phyloP scores from a whole-genome alignment of 2,329 filamentous ascomycete genomes.

The Tympanopsis confertula region DNA sequence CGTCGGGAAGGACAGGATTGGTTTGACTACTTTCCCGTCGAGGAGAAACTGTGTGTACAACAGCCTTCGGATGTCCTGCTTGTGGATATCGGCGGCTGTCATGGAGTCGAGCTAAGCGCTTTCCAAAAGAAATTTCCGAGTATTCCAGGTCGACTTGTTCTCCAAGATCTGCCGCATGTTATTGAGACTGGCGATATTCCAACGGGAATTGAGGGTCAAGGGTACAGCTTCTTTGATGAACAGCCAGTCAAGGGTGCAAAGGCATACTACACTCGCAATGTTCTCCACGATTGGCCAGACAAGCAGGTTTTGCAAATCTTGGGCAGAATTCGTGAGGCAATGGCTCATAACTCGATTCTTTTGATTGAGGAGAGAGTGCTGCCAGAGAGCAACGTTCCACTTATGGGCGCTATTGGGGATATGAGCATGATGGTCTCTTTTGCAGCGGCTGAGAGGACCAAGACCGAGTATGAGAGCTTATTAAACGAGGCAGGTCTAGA shows the following conservation, averaged over 20 bases:
- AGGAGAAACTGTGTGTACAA: neutral
- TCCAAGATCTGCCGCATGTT: neutral
- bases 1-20: neutral
- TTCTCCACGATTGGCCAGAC: constrained; percentile 13
- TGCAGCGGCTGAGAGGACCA: neutral
- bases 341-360: constrained; percentile 4
- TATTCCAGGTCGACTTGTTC: neutral
- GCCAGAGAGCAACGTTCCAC: neutral
- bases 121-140: neutral
- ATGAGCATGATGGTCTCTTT: neutral
- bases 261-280: constrained; percentile 10
- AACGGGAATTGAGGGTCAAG: constrained; percentile 4
- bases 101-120: neutral
- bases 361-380: neutral
- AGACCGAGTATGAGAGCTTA: neutral
- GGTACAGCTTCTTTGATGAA: constrained; percentile 12
- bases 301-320: constrained; percentile 8
- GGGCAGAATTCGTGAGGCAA: constrained; percentile 6
- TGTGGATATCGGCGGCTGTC: neutral
- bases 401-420: neutral
- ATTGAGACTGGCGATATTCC: neutral
- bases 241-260: constrained; percentile 12
- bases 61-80: neutral
- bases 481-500: neutral
- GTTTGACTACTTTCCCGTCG: neutral